These are phyloP conservation scores for Sindora glabra DNA, from an alignment of 306 rosid species.

Conservation along the genomic window DNA sequence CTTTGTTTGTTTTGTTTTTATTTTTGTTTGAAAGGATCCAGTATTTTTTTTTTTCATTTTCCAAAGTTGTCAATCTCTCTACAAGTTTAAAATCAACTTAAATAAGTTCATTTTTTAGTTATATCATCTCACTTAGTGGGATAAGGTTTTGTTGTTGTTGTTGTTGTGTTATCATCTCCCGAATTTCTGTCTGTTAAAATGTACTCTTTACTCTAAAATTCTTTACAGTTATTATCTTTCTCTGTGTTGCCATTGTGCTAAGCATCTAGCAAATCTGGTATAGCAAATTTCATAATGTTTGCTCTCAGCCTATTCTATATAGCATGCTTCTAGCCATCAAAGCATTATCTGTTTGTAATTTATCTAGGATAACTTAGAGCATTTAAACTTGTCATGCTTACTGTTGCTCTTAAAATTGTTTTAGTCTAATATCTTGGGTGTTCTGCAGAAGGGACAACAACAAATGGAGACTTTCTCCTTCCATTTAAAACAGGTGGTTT, in stretches of 20 bases:
- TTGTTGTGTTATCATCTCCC: too few relatives aligned
- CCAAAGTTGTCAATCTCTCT: too few relatives aligned
- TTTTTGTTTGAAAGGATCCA: too few relatives aligned
- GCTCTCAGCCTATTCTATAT: neutral
- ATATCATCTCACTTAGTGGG: too few relatives aligned
- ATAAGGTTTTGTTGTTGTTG: too few relatives aligned
- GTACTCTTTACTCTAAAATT: neutral
- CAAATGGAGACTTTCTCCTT: conserved; percentile 88
- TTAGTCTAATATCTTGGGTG: conserved; percentile 6
- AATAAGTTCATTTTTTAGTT: too few relatives aligned
- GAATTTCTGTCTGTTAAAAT: too few relatives aligned
- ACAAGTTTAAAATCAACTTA: too few relatives aligned
- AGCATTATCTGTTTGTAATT: conserved; percentile 6
- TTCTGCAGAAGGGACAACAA: conserved; percentile 92
- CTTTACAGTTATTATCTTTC: neutral
- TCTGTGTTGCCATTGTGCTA: conserved; percentile 2
- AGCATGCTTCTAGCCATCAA: neutral
- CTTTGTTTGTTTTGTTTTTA: too few relatives aligned
- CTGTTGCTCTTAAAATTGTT: neutral
- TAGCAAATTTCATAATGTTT: too few relatives aligned
- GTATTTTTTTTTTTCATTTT: too few relatives aligned
- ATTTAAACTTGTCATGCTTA: conserved; percentile 8
- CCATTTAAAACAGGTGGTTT: conserved; percentile 98
- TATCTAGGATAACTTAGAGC: neutral
- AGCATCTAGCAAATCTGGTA: conserved; percentile 5